Base-by-base conservation (phyloP, 768 basidiomycete genomes). In the Chalciporus sphaerocephalus region DNA sequence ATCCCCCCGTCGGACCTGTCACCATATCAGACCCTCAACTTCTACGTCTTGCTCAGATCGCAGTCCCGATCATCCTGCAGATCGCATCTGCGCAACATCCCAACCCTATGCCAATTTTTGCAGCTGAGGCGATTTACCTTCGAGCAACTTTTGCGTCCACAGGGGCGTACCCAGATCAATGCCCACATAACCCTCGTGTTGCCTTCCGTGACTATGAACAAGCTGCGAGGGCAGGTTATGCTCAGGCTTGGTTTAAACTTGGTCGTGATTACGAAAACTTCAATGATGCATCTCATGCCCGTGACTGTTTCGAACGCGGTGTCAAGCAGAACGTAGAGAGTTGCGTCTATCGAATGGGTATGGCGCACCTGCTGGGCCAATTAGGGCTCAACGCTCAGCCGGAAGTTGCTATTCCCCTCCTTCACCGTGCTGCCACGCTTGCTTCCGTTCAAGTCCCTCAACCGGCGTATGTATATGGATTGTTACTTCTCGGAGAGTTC, bases 181-280 rank as follows among this genome's bases (percentile, higher is more conserved):
- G 87, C 17, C 72, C 71, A 0, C 79, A 78, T 46, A 88, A 88
- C 57, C 85, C 86, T 2, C 75, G 89, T 5, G 58, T 74, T 6
- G 92, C 95, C 2, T 98, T 98, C 69, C 75, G 90, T 18, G 92
- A 93, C 59, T 96, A 88, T 57, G 94, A 97, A 61, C 69, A 73
- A 1, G 82, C 90, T 2, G 94, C 92, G 0, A 73, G 87, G 20
- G 79, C 75, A 0, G 93, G 94, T 0, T 86, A 81, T 52, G 69
- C 74, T 3, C 69, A 77, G n/a, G 90, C 90, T 0, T 97, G 95
- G 94, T 96, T 93, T 69, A 76, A 85, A 20, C 75, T 97, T 1
- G 95, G 91, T 0, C 71, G 92, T 15, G 94, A 95, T 50, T 96
- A 97, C 59, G 94, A 97, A 68, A 82, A 80, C 36, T 92, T 88